Conservation (phyloP, 2,329 filamentous ascomycete species). For the Ilyonectria destructans region DNA sequence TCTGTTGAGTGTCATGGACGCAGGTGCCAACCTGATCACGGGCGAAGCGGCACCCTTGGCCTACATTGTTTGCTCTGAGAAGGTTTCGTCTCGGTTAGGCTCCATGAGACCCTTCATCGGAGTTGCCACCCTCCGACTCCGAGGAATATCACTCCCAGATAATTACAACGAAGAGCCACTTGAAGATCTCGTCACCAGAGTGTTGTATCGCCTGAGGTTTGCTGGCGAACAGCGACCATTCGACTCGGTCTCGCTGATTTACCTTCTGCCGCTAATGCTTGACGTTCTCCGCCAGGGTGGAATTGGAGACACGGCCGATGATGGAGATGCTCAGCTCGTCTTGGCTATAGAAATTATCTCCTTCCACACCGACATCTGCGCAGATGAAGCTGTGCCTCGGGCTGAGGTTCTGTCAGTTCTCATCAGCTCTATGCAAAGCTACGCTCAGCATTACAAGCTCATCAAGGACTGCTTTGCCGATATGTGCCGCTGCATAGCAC, state of each 20-base stretch:
- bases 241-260: constrained; percentile 89
- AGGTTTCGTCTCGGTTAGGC: constrained; percentile 82
- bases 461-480: constrained; percentile 94
- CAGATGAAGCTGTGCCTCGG: constrained; percentile 83
- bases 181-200: constrained; percentile 86
- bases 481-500: constrained; percentile 86
- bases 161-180: constrained; percentile 86
- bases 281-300: constrained; percentile 85
- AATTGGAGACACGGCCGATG: constrained; percentile 80
- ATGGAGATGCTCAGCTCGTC: constrained; percentile 90
- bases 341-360: constrained; percentile 90
- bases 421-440: constrained; percentile 87
- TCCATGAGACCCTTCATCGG: constrained; percentile 87
- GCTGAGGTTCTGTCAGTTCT: constrained; percentile 80
- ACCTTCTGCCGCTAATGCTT: constrained; percentile 87
- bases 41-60: constrained; percentile 84
- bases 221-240: constrained; percentile 95
- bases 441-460: constrained; percentile 94
- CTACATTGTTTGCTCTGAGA: constrained; percentile 85
- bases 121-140: constrained; percentile 86
- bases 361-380: constrained; percentile 88
- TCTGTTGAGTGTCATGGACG: constrained; percentile 82
- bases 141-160: constrained; percentile 81
- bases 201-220: constrained; percentile 92
- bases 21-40: constrained; percentile 85